Evolutionary conservation across 768 basidiomycete species (phyloP).

Genomic region (Hypsizygus marmoreus): DNA sequence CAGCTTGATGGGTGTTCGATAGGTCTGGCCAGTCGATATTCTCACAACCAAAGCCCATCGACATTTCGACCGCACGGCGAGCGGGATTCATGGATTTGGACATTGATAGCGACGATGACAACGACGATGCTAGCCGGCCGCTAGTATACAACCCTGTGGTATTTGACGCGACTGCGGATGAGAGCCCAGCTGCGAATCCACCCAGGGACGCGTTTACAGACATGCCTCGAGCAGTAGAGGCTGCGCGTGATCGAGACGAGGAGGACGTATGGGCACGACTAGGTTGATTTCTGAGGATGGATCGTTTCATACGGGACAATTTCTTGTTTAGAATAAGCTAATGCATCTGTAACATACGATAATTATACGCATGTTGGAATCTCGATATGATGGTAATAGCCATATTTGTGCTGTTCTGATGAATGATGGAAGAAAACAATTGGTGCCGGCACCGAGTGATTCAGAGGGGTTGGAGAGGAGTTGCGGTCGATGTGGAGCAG

Average conservation of each 20-base stretch:
- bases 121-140: constrained; percentile 60
- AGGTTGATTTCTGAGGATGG: constrained; percentile 35
- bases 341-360: too few relatives aligned
- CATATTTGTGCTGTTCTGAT: too few relatives aligned
- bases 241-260: constrained; percentile 55
- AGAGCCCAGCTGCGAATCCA: constrained; percentile 24
- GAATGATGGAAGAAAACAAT: too few relatives aligned
- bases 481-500: too few relatives aligned
- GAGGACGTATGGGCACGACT: constrained; percentile 76
- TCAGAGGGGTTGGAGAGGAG: too few relatives aligned
- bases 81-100: constrained; percentile 77
- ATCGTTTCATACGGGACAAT: constrained; percentile 11
- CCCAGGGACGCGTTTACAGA: constrained; percentile 41
- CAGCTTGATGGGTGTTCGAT: too few relatives aligned
- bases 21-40: constrained; percentile 92
- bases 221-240: constrained; percentile 64
- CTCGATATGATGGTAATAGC: too few relatives aligned
- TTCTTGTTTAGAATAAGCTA: too few relatives aligned
- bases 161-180: constrained; percentile 58
- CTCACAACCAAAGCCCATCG: constrained; percentile 83
- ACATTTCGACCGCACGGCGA: constrained; percentile 69
- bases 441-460: too few relatives aligned
- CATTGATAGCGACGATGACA: constrained; percentile 64
- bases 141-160: constrained; percentile 61
- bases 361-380: too few relatives aligned